Evolutionary conservation across 306 rosid genomes (phyloP).

Genomic region (Lathyrus tuberosus): DNA sequence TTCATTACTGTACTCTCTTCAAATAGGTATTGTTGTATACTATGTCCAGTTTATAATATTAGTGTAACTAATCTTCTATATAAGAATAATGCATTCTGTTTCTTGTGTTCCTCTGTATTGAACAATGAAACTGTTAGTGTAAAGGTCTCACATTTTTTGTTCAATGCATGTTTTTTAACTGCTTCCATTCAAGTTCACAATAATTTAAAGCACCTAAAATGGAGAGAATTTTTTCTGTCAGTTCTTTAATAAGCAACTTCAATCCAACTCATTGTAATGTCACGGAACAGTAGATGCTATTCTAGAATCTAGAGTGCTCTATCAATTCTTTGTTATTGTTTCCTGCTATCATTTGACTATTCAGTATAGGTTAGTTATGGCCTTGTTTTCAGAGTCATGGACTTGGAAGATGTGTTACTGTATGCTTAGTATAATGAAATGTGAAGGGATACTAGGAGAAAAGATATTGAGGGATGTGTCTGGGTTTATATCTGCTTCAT

Average conservation of each 20-base stretch:
- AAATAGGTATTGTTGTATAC: constrained; percentile 54
- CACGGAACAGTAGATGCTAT: constrained; percentile 30
- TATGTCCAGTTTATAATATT: constrained; percentile 43
- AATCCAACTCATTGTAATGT: constrained; percentile 20
- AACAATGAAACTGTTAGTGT: constrained; percentile 39
- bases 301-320: constrained; percentile 13
- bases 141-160: constrained; percentile 48
- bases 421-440: neutral
- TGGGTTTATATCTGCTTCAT: too few species aligned
- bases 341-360: neutral
- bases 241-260: constrained; percentile 13
- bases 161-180: constrained; percentile 38
- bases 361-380: neutral
- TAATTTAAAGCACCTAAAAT: neutral
- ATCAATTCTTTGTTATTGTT: constrained; percentile 18
- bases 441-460: neutral
- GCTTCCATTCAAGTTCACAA: constrained; percentile 27
- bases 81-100: constrained; percentile 43
- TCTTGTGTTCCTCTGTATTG: constrained; percentile 31
- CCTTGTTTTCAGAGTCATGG: constrained; percentile 16
- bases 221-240: constrained; percentile 19
- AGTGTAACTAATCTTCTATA: constrained; percentile 53
- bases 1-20: constrained; percentile 48
- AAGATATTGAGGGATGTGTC: too few species aligned
- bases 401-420: neutral